Evolutionary conservation across 2,329 filamentous ascomycete species (phyloP).

Genomic region (Diaporthe vexans): DNA sequence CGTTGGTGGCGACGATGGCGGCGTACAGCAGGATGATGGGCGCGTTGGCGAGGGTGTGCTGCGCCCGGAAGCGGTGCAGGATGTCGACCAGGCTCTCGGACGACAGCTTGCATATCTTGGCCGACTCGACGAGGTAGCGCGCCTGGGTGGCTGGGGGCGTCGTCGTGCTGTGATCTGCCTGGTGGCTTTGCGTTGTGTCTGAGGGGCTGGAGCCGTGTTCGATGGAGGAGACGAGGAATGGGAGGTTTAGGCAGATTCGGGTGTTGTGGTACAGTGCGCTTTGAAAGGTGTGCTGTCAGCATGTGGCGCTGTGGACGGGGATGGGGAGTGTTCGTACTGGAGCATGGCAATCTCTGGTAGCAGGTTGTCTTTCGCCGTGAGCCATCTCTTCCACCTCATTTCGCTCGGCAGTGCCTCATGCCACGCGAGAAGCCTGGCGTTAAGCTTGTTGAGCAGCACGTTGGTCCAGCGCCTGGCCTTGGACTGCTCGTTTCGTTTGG

Average conservation of each 20-base stretch:
- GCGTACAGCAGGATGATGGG: constrained; percentile 1
- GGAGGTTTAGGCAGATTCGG: constrained; percentile 14
- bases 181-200: background rate
- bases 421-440: background rate
- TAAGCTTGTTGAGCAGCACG: background rate
- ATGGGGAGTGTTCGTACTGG: background rate
- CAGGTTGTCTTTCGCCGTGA: background rate
- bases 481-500: background rate
- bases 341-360: background rate
- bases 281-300: background rate
- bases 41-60: background rate
- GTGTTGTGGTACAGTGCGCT: constrained; percentile 14
- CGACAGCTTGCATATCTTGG: background rate
- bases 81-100: background rate
- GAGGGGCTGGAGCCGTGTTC: background rate
- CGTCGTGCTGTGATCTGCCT: background rate
- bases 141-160: background rate
- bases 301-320: too few species aligned
- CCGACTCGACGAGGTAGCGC: background rate
- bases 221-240: background rate
- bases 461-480: constrained; percentile 17
- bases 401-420: constrained; percentile 4
- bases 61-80: constrained; percentile 8
- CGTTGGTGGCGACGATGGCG: constrained; percentile 7
- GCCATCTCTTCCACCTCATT: constrained; percentile 20